Base-by-base conservation (phyloP, 2,329 filamentous ascomycete species). In the Cladosporium colombiae region DNA sequence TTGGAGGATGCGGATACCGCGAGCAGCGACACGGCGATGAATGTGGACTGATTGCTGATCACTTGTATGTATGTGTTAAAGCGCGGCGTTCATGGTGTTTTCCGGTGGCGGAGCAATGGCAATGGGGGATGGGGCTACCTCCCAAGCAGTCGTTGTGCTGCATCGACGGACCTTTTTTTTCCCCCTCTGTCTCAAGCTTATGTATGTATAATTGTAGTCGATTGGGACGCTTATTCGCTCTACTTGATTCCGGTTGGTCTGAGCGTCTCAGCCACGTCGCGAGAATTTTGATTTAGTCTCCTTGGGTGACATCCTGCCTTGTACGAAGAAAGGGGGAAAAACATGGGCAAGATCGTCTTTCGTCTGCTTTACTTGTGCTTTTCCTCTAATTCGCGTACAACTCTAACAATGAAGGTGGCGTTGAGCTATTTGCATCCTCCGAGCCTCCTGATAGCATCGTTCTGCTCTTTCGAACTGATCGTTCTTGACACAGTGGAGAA, bases 1-100 rank as follows among this genome's bases (percentile, higher is more conserved):
- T 74, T 86, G 61, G 71, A 71, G 7, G 69, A 55, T 57, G 62
- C 37, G 10, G 49, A 40, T 4, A 46, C 31, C 5, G 46, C 49
- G 8, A 46, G 55, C 27, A 37, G 50, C 14, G 61, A 63, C 50
- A 46, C 50, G 49, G 50, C 50, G 33, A 63, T 63, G 61, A 56
- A 56, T 18, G 40, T 52, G 10, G 61, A 63, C 49, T 31, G 35
- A 46, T 55, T 55, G 27, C 40, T 10, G 23, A 56, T 46, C n/a
- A 49, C 23, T 23, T 56, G 44, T 46, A 21, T 35, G 49, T 56
- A 31, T 46, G 50, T 46, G 49, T 56, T 63, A 50, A 46, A 62
- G 61, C 61, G 61, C 35, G 61, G 61, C 61, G 61, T 63, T 44
- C 7, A 25, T 7, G 61, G 27, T 31, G 27, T 53, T 53, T 25